phyloP scores from a whole-genome alignment of 148 eudicot genomes.

The Rhododendron ovatum region DNA sequence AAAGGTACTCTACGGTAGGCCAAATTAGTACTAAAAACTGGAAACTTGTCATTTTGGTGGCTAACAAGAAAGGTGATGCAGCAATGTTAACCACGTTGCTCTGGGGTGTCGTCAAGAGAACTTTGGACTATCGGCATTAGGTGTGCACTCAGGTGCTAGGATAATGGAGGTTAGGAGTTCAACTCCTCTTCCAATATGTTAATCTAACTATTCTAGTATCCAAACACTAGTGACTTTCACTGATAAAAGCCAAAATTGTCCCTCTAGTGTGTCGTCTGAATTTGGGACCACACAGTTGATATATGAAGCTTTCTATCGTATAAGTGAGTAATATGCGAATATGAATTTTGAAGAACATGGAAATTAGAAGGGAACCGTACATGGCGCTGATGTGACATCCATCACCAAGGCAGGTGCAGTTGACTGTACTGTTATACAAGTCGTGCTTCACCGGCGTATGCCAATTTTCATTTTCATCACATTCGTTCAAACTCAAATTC shows the following conservation, averaged over 20 bases:
- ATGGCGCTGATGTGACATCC: conserved; percentile 24
- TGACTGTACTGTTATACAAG: conserved; percentile 13
- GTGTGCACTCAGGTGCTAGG: too few relatives aligned
- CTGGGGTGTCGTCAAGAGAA: too few relatives aligned
- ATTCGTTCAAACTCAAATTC: conserved; percentile 27
- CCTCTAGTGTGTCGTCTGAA: not conserved
- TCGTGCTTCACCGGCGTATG: not conserved
- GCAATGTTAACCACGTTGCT: not conserved
- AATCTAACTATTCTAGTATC: too few relatives aligned
- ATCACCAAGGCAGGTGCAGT: conserved; percentile 19
- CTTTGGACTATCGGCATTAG: too few relatives aligned
- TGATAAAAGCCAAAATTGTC: not conserved
- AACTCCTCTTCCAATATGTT: too few relatives aligned
- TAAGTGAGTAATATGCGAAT: not conserved
- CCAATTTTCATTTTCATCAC: conserved; percentile 23
- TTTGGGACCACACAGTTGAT: not conserved
- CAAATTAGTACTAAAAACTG: not conserved
- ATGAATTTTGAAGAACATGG: not conserved
- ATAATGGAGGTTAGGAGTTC: too few relatives aligned
- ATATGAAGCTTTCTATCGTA: not conserved
- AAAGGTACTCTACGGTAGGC: not conserved
- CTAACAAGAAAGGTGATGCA: not conserved
- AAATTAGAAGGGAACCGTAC: conserved; percentile 8
- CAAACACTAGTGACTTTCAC: too few relatives aligned
- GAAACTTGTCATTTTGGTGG: not conserved